Base-by-base conservation (phyloP, 371 early-diverging fungal species). In the Mucor piriformis region DNA sequence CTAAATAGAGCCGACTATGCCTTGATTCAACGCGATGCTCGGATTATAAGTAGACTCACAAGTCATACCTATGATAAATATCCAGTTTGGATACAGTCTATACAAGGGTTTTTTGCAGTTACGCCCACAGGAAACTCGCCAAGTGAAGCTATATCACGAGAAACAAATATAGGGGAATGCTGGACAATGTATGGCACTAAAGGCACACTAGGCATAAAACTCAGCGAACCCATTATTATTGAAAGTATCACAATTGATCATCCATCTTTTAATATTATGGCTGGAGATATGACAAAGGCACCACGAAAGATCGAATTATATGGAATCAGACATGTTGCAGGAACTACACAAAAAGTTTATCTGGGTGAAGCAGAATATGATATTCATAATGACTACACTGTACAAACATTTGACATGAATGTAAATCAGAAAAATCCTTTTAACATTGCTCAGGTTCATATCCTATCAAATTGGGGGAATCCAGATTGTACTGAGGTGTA, bases 401-500 rank as follows among this genome's bases (percentile, higher is more conserved):
- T 70, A 2, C 82, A 81, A 57, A 79, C 76, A 0, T 83, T 80
- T 42, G 15, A 23, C 6, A 13, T 52, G 1, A 11, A n/a, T 25
- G 21, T 2, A 6, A 20, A 25, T 6, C 8, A 18, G 2, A 11
- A 8, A 8, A 2, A 52, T 61, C 23, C 70, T 40, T 56, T 65
- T 43, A 42, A 54, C 7, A 65, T 51, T 21, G 56, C 84, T 15
- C 50, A 80, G 34, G 59, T 90, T 57, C 82, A 83, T 49, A 56
- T 92, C 53, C 25, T 64, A 21, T 74, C 72, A 42, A 93, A 93
- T 69, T 90, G 88, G 88, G 93, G 92, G 2, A 76, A 89, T 49
- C 63, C 73, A n/a, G 76, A 77, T 2, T 85, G 85, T 61, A 93
- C 93, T 4, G 92, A 92, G 56, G 52, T 93, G 43, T 93, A 92